phyloP scores from a whole-genome alignment of 495 filamentous ascomycete genomes.

The Trichocladium uniseriatum region DNA sequence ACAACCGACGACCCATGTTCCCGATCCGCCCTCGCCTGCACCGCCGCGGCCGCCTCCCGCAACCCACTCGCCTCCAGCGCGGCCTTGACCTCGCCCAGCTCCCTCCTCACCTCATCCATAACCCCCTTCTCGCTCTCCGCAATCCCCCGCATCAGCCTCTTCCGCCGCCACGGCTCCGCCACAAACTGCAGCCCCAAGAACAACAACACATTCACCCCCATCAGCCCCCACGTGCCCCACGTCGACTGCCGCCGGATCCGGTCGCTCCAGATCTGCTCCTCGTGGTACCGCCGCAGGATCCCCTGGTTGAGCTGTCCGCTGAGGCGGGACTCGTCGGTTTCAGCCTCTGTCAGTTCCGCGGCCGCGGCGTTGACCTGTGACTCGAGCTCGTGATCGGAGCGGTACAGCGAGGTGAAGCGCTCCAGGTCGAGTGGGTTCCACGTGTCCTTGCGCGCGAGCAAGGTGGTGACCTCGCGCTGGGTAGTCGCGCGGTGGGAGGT shows the following conservation, averaged over 20 bases:
- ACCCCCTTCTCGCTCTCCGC: constrained; percentile 50
- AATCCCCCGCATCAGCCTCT: constrained; percentile 69
- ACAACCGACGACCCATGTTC: neutral
- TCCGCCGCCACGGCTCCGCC: constrained; percentile 89
- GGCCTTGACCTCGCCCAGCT: constrained; percentile 19
- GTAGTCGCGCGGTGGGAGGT: constrained; percentile 71
- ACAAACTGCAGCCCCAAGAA: constrained; percentile 84
- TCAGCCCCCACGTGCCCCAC: constrained; percentile 96
- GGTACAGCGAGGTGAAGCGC: constrained; percentile 86
- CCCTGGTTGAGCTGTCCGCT: constrained; percentile 60
- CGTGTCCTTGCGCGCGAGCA: constrained; percentile 86
- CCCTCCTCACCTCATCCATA: constrained; percentile 60
- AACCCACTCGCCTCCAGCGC: constrained; percentile 22
- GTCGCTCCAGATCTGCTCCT: constrained; percentile 98
- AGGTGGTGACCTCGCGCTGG: constrained; percentile 89
- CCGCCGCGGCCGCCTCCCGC: constrained; percentile 11
- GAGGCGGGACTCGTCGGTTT: constrained; percentile 68
- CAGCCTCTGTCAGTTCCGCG: constrained; percentile 59
- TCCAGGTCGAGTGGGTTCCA: constrained; percentile 86
- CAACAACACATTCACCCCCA: constrained; percentile 89
- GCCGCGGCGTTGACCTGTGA: constrained; percentile 71
- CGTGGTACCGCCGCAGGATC: constrained; percentile 88
- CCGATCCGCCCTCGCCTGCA: constrained; percentile 8
- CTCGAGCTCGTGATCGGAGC: constrained; percentile 87
- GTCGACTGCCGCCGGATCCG: constrained; percentile 93